A percentile compares a stretch with the other conserved stretches of the same genome.
These are phyloP conservation scores for Exophiala mesophila DNA, from an alignment of 2,329 filamentous ascomycete species.

Conservation along the genomic window DNA sequence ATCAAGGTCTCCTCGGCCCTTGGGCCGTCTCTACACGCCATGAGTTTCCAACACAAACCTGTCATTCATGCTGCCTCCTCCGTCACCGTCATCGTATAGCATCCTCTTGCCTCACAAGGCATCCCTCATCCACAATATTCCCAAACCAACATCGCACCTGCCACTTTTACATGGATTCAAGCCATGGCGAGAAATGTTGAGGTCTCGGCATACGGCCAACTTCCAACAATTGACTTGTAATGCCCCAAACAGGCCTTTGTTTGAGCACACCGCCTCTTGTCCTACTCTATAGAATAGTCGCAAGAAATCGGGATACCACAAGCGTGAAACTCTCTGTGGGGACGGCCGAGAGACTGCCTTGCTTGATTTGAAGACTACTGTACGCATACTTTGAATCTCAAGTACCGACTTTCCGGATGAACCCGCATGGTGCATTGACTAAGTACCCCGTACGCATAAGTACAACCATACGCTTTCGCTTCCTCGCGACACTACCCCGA, in stretches of 20 bases:
- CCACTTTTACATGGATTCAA: neutral
- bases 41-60: no score
- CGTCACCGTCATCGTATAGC: neutral
- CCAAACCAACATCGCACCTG: neutral
- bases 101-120: neutral
- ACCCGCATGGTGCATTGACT: neutral
- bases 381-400: no score
- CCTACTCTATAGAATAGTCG: conserved; percentile 1
- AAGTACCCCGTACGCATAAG: no score
- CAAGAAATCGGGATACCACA: no score
- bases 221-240: neutral
- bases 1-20: no score
- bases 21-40: no score
- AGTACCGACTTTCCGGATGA: conserved; percentile 8
- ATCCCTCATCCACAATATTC: neutral
- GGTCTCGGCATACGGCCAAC: neutral
- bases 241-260: conserved; percentile 4
- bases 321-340: neutral
- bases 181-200: neutral
- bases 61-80: no score
- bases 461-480: no score
- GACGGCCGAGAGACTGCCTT: neutral
- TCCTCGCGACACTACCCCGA: no score
- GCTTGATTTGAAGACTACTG: no score
- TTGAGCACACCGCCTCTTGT: conserved; percentile 17